phyloP scores from a whole-genome alignment of 2,329 filamentous ascomycete species.

The Coleophoma cylindrospora region DNA sequence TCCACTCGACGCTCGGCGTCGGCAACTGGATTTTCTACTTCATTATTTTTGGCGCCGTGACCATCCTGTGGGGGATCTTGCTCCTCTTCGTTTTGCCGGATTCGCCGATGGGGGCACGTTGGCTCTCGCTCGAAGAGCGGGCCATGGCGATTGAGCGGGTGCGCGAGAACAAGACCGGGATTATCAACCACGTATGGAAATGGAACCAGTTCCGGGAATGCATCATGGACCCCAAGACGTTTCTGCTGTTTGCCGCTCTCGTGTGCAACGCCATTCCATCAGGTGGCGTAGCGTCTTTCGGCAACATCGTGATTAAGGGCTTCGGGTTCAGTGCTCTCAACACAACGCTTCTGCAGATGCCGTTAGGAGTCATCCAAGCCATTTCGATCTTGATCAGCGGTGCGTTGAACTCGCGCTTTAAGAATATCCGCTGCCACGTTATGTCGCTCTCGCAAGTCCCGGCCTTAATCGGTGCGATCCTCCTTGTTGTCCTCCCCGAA shows the following conservation, averaged over 20 bases:
- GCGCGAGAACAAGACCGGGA: slow-evolving; percentile 22
- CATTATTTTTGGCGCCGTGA: slow-evolving; percentile 31
- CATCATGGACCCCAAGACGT: slow-evolving; percentile 50
- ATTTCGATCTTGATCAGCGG: slow-evolving; percentile 11
- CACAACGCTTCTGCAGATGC: slow-evolving; percentile 2
- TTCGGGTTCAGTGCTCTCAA: slow-evolving; percentile 21
- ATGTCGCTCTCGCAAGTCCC: not conserved
- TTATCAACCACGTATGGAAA: slow-evolving; percentile 35
- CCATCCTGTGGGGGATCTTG: slow-evolving; percentile 31
- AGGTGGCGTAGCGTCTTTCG: slow-evolving; percentile 23
- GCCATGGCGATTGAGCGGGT: slow-evolving; percentile 34
- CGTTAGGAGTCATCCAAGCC: not conserved
- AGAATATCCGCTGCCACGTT: not conserved
- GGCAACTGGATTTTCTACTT: slow-evolving; percentile 14
- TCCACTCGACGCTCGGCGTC: slow-evolving; percentile 11
- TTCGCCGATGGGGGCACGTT: slow-evolving; percentile 31
- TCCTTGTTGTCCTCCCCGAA: not conserved
- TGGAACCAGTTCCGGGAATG: slow-evolving; percentile 46
- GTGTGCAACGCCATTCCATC: slow-evolving; percentile 44
- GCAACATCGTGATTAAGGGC: slow-evolving; percentile 23
- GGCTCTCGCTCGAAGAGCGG: slow-evolving; percentile 32
- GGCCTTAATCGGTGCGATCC: not conserved
- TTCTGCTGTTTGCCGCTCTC: slow-evolving; percentile 47
- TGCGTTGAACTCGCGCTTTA: slow-evolving; percentile 58
- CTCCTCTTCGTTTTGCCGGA: slow-evolving; percentile 33